Evolutionary conservation across 345 rosid species (phyloP).

Genomic region (Eucalyptus polyanthemos): DNA sequence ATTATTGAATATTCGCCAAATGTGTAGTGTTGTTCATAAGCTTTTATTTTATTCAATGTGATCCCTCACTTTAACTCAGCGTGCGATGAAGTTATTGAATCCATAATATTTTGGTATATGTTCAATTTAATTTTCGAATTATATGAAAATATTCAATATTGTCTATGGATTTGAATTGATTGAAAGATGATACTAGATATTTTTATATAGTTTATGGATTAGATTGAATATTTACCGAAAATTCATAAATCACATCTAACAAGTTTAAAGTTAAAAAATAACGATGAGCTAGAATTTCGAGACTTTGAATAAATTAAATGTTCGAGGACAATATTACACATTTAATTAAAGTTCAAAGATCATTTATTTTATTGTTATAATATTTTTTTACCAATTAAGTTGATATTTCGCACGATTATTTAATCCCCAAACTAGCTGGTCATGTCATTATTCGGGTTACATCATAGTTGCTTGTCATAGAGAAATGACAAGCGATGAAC

Average conservation of each 20-base stretch:
- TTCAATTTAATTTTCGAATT: too few species aligned
- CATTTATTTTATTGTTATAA: accelerated
- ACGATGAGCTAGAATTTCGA: accelerated
- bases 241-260: accelerated
- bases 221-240: accelerated
- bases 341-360: too few species aligned
- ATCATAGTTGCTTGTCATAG: neutral
- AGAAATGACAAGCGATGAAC: neutral
- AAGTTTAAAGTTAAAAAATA: accelerated
- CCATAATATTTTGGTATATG: too few species aligned
- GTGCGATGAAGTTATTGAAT: too few species aligned
- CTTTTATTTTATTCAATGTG: accelerated
- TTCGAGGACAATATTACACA: accelerated
- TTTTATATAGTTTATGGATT: too few species aligned
- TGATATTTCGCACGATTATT: accelerated
- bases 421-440: neutral
- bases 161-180: too few species aligned
- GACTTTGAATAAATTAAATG: too few species aligned
- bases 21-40: neutral
- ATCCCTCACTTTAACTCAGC: too few species aligned
- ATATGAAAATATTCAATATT: too few species aligned
- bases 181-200: accelerated
- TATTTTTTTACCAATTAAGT: neutral
- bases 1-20: accelerated
- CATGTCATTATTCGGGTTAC: neutral